Base-by-base conservation (phyloP, 2,329 filamentous ascomycete species). In the Chaetothyriales sp. region DNA sequence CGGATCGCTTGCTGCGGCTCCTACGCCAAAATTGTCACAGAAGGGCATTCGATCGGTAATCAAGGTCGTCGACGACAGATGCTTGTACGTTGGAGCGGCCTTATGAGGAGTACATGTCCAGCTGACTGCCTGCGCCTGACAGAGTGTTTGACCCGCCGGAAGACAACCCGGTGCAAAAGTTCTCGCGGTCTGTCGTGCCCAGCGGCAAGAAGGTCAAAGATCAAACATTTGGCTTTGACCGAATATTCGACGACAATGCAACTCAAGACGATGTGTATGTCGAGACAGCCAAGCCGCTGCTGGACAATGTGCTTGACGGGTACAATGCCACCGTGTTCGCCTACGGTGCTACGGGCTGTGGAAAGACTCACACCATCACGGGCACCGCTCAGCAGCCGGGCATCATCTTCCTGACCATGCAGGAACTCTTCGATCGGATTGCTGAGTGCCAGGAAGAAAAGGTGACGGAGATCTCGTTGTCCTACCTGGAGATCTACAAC, bases 291-390 rank as follows among this genome's bases (percentile, higher is more conserved):
- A 86, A 84, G 67, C 80, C 74, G 51, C 78, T 98, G n/a, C 78
- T 98, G 55, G 90, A 97, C 66, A 95, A 85, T 65, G 89, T 98
- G 15, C 76, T 98, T 53, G 89, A 98, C 60, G 92, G 92, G 59
- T 98, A 95, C 75, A 98, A 98, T 73, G 92, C 92, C 47, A 98
- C 92, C 0, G 92, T 98, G 4, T 98, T 98, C 66, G 92, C 92
- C 48, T 98, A 98, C 68, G 92, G 92, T 60, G 92, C 92, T 43
- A 98, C 92, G 0, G 92, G 92, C 43, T 98, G 92, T 68, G 92
- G 92, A 68, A 98, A 98, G 73, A 98, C 92, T 20, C 92, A 98
- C 68, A 98, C 92, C 8, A 98, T 98, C 63, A 88, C 84, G 2
- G 92, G 92, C 59, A 95, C 90, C 0, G 72, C 88, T 1, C 86